Evolutionary conservation across 805 yeast genomes (phyloP), one percentile per base, ranked within the genome.

Genomic region (Cyberlindnera galapagoensis): DNA sequence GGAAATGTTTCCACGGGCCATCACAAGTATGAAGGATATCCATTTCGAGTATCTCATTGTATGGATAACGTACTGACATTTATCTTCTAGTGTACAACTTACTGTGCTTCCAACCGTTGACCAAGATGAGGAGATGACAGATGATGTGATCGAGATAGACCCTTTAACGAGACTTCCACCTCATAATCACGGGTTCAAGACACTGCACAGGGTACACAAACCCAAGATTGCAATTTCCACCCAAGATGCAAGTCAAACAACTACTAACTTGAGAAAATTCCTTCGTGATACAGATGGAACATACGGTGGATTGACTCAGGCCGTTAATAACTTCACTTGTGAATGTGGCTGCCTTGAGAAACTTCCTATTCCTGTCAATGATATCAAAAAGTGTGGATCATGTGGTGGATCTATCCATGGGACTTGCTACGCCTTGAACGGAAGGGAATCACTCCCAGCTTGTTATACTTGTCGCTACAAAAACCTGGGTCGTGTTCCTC

Each of bases 361-460:
- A 23, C 4, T 39, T 33, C 7, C 40, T 39, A n/a, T 28, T 26
- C 20, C 35, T 35, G 35, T 39, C 4, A 17, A 30, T 12, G 11
- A 9, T 10, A 19, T 14, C 5, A 13, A 30, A 4, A 18, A 30
- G 11, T 66, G 71, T 34, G 40, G 41, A 8, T 29, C 34, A 3
- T 67, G 71, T 40, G 38, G 38, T 5, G 44, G 46, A 22, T 19
- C 24, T 7, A 44, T 63, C 6, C 69, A 64, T 39, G 47, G 56
- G 0, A 38, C 47, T 10, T 63, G 67, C 28, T 63, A 64, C 39
- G 66, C 62, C 5, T 11, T 30, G 23, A 23, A 12, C 7, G 27
- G 30, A 17, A 17, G 42, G 14, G 19, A 42, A 31, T 25, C 49
- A 21, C 34, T 24, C 4, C 34, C 44, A 19, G 30, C 38, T 35